phyloP scores from a whole-genome alignment of 768 basidiomycete species.

The Melanogaster broomeanus region DNA sequence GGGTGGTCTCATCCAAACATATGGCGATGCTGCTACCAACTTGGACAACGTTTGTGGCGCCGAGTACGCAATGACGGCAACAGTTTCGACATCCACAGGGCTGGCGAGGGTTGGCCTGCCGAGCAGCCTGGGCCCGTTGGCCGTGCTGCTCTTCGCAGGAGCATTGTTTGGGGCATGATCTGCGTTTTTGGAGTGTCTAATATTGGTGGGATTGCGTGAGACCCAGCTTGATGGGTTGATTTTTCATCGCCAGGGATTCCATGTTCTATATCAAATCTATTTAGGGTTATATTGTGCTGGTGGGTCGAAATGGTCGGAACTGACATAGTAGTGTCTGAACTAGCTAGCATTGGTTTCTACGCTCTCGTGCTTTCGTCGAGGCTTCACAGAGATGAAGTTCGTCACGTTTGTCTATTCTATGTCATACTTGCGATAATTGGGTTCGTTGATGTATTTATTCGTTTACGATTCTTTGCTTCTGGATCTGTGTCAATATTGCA shows the following conservation, averaged over 20 bases:
- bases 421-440: background rate
- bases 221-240: background rate
- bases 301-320: background rate
- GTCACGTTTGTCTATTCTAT: background rate
- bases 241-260: background rate
- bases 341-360: background rate
- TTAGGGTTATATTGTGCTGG: too few species aligned
- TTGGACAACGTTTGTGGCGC: constrained; percentile 53
- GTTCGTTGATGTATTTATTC: too few species aligned
- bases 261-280: background rate
- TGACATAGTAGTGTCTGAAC: background rate
- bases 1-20: constrained; percentile 47
- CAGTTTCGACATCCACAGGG: constrained; percentile 13
- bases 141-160: constrained; percentile 13
- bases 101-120: constrained; percentile 7
- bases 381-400: background rate
- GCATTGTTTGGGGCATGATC: constrained; percentile 12
- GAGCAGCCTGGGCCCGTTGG: constrained; percentile 7
- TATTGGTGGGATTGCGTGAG: background rate
- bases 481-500: too few species aligned
- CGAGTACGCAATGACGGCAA: constrained; percentile 38
- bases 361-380: background rate
- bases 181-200: background rate
- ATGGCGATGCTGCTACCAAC: constrained; percentile 46
- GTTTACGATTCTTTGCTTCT: too few species aligned